These are phyloP conservation scores for Tylopilus intermedius DNA, from an alignment of 768 basidiomycete species.

Conservation along the genomic window DNA sequence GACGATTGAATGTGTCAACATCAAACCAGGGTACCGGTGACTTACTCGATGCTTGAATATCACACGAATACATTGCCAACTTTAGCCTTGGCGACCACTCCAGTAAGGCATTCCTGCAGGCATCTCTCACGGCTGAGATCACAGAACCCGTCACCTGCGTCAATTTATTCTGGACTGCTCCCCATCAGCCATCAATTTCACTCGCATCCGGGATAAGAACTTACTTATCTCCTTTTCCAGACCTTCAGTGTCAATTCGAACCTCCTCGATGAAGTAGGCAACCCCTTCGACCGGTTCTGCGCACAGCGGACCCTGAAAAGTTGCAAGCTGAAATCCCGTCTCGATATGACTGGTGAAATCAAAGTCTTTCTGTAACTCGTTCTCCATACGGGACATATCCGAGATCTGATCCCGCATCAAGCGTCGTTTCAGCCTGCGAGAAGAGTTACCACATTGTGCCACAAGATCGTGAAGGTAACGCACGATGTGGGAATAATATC, in stretches of 20 bases:
- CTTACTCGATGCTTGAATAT: conserved; percentile 96
- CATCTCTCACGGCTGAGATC: conserved; percentile 83
- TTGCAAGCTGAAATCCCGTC: conserved; percentile 92
- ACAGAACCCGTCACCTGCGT: conserved; percentile 87
- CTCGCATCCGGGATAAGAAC: conserved; percentile 20
- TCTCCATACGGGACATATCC: conserved; percentile 29
- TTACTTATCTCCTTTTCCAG: conserved; percentile 65
- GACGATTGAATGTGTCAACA: conserved; percentile 7
- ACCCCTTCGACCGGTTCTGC: conserved; percentile 92
- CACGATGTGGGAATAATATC: conserved; percentile 49
- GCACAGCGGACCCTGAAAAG: conserved; percentile 91
- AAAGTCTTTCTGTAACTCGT: conserved; percentile 31
- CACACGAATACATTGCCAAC: conserved; percentile 98
- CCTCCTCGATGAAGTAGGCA: conserved; percentile 80
- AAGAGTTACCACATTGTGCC: conserved; percentile 4
- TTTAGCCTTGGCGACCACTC: conserved; percentile 98
- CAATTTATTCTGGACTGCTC: conserved; percentile 68
- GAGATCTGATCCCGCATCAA: conserved; percentile 36
- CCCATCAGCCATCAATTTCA: conserved; percentile 11
- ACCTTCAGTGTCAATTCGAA: conserved; percentile 56
- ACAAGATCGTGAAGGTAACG: conserved; percentile 28
- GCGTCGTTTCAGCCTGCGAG: conserved; percentile 47
- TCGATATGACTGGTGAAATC: conserved; percentile 85
- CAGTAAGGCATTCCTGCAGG: conserved; percentile 81
- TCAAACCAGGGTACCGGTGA: conserved; percentile 10